Evolutionary conservation across 129 eudicot genomes (phyloP).

Genomic region (Pulicaria dysenterica): DNA sequence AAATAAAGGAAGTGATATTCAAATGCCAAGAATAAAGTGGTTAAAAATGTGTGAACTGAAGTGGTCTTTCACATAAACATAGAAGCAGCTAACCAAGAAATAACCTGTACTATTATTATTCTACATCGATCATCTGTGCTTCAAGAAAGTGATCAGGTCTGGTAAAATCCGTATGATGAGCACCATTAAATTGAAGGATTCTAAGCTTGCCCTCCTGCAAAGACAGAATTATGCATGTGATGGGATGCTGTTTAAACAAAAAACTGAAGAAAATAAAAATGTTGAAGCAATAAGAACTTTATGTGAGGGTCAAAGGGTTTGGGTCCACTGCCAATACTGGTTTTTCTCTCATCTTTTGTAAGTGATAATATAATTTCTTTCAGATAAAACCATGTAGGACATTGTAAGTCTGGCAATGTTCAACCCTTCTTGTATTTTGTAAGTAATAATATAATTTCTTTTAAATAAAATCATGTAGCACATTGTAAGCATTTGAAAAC

Average conservation of each 20-base stretch:
- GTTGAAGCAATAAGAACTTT: no score
- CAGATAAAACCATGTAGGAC: neutral
- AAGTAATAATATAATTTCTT: neutral
- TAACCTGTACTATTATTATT: conserved; percentile 43
- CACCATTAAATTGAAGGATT: conserved; percentile 55
- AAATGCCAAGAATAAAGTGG: neutral
- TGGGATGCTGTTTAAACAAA: conserved; percentile 4
- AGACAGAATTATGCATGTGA: conserved; percentile 5
- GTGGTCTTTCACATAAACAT: neutral
- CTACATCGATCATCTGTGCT: conserved; percentile 54
- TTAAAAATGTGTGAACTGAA: neutral
- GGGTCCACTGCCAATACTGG: neutral
- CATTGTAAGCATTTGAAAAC: conserved; percentile 2
- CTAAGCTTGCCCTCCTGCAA: conserved; percentile 80
- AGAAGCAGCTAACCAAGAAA: neutral
- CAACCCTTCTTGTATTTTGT: neutral
- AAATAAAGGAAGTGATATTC: neutral
- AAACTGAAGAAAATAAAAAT: neutral
- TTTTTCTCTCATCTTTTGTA: neutral
- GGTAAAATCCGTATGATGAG: conserved; percentile 26
- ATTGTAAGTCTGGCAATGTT: neutral
- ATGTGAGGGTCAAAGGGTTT: neutral
- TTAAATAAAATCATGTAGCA: neutral
- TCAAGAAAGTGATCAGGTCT: conserved; percentile 40
- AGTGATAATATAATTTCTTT: neutral